Conservation (phyloP, 2,329 filamentous ascomycete genomes). For the Beauveria pseudobassiana region DNA sequence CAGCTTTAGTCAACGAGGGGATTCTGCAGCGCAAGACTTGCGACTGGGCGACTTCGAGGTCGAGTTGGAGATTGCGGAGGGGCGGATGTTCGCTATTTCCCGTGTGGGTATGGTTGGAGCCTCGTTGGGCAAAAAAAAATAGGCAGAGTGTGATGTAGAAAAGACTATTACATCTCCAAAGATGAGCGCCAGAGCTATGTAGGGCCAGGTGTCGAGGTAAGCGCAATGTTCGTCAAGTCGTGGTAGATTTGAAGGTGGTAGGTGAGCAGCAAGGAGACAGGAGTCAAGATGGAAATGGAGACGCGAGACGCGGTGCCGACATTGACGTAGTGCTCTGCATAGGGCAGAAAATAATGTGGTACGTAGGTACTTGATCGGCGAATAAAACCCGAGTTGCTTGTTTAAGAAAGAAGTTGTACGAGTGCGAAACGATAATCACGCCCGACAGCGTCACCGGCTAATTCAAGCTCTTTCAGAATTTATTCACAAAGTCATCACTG, state of each 20-base stretch:
- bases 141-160: background rate
- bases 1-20: background rate
- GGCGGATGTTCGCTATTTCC: slow-evolving; percentile 2
- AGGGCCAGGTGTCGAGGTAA: background rate
- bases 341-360: too few relatives aligned
- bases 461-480: too few relatives aligned
- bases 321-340: too few relatives aligned
- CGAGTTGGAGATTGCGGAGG: slow-evolving; percentile 5
- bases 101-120: background rate
- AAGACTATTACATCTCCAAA: background rate
- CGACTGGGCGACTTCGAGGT: background rate
- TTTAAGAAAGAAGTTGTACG: too few relatives aligned
- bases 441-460: too few relatives aligned
- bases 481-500: too few relatives aligned
- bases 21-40: background rate
- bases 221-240: background rate
- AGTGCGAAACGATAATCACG: too few relatives aligned
- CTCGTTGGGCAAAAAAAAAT: background rate
- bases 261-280: background rate
- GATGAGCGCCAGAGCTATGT: background rate
- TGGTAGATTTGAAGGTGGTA: background rate
- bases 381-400: too few relatives aligned
- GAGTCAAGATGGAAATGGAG: slow-evolving; percentile 1
- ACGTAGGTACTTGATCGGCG: background rate
- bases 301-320: background rate